Evolutionary conservation across 495 filamentous ascomycete species (phyloP), one percentile per base, ranked within the genome.

Genomic region (Chaetomidium leptoderma): DNA sequence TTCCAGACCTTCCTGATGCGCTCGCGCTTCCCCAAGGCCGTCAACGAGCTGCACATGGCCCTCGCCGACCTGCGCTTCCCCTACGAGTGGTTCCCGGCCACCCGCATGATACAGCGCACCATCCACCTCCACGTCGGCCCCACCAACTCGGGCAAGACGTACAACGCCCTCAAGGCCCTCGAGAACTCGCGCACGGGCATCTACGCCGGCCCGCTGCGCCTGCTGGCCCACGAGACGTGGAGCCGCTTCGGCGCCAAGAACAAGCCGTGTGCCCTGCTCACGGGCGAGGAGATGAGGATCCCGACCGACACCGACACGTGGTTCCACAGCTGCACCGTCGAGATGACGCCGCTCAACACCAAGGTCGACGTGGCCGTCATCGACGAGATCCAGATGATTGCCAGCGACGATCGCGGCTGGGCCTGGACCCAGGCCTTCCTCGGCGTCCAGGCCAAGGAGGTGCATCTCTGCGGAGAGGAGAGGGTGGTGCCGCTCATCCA

Each of bases 81-180:
- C 0, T 78, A 83, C 49, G 93, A 97, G 66, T 97, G 91, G 93
- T 99, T 86, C 68, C 91, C 91, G 2, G 80, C 76, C 6, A 88
- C 95, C 21, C 82, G 95, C 47, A 75, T 82, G 19, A 73, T 91
- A 55, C 86, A 92, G 66, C 80, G 95, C 35, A 92, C 83, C 2
- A 80, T 97, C 54, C 88, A 97, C 76, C 75, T 99, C 9, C 95
- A 99, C 67, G 91, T 99, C 44, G 95, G 95, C 2, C 95, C 95
- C 0, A 99, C 95, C 2, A 99, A 99, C 72, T 97, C 92, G 6
- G 95, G 95, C 55, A 99, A 99, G 74, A 99, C 95, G 3, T 97
- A 97, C 70, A 86, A 91, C 68, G 95, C 95, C 4, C 72, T 99
- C 50, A 86, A 96, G 71, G 81, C 87, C n/a, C 81, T 99, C 9